A percentile compares a stretch with the other conserved stretches of the same genome.
Conservation (phyloP, 2,329 filamentous ascomycete species). For the Pestalotiopsis fici region DNA sequence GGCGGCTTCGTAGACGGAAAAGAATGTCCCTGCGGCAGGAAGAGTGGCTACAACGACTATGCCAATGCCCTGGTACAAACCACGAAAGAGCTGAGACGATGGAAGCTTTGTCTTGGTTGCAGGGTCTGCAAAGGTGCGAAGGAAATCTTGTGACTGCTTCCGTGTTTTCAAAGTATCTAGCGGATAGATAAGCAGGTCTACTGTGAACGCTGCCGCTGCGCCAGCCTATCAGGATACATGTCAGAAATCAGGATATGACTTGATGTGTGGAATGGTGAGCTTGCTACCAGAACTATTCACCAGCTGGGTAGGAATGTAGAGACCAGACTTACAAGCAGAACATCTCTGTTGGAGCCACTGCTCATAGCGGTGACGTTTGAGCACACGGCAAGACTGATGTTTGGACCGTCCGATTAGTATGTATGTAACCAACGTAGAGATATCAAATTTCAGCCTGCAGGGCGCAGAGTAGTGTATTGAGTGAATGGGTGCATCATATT, state of each 20-base stretch:
- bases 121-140: constrained; percentile 62
- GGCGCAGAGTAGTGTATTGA: too few relatives aligned
- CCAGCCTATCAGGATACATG: constrained; percentile 65
- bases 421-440: too few relatives aligned
- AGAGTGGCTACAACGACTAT: constrained; percentile 83
- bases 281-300: too few relatives aligned
- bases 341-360: constrained; percentile 12
- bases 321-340: constrained; percentile 12
- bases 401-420: neutral
- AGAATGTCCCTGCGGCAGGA: constrained; percentile 83
- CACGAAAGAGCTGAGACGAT: constrained; percentile 57
- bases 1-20: constrained; percentile 82
- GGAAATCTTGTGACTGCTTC: constrained; percentile 77
- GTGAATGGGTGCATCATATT: neutral
- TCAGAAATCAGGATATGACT: neutral
- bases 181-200: constrained; percentile 84
- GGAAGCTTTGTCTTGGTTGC: constrained; percentile 50
- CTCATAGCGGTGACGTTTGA: constrained; percentile 8
- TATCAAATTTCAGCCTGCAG: too few relatives aligned
- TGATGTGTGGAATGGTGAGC: neutral
- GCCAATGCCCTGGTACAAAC: constrained; percentile 85
- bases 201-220: constrained; percentile 80
- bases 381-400: neutral
- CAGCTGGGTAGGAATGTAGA: too few relatives aligned
- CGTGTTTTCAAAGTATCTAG: constrained; percentile 89